These are phyloP conservation scores for Colletotrichum noveboracense DNA, from an alignment of 2,329 filamentous ascomycete species.

Conservation along the genomic window DNA sequence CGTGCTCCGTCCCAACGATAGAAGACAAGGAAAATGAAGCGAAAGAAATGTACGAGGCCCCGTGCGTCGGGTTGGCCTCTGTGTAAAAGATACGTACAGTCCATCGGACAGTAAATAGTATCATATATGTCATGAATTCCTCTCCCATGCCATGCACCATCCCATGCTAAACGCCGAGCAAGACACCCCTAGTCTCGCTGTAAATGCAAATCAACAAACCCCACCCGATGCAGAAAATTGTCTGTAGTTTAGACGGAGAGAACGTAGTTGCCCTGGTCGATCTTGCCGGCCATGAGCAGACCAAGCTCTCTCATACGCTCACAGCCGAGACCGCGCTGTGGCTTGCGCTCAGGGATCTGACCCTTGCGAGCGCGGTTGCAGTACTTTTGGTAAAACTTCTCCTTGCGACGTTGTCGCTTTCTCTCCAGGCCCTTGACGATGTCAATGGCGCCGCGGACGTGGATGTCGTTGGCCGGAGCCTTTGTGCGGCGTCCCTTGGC, in stretches of 20 bases:
- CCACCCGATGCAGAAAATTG: background rate
- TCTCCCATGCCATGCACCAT: slow-evolving; percentile 20
- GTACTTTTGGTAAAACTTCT: slow-evolving; percentile 90
- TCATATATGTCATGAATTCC: slow-evolving; percentile 28
- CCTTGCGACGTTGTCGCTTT: slow-evolving; percentile 89
- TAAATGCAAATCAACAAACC: slow-evolving; percentile 1
- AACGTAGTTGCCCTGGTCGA: slow-evolving; percentile 76
- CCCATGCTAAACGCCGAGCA: slow-evolving; percentile 20
- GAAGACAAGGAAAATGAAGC: slow-evolving; percentile 2
- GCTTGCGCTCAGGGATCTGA: slow-evolving; percentile 65
- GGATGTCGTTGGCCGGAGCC: slow-evolving; percentile 52
- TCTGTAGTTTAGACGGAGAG: slow-evolving; percentile 64
- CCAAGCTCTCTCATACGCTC: slow-evolving; percentile 90
- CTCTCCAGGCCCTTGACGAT: slow-evolving; percentile 96
- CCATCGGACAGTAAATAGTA: slow-evolving; percentile 16
- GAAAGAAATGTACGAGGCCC: slow-evolving; percentile 14
- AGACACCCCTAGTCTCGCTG: background rate
- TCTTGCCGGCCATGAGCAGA: slow-evolving; percentile 83
- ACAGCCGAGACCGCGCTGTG: slow-evolving; percentile 83
- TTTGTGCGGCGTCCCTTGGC: slow-evolving; percentile 46
- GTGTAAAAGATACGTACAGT: slow-evolving; percentile 23
- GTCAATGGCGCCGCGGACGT: slow-evolving; percentile 92
- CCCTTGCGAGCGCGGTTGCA: slow-evolving; percentile 82
- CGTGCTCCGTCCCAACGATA: slow-evolving; percentile 12
- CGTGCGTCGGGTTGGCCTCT: background rate